Evolutionary conservation across 768 basidiomycete species (phyloP).

Genomic region (Termitomyces sp.): DNA sequence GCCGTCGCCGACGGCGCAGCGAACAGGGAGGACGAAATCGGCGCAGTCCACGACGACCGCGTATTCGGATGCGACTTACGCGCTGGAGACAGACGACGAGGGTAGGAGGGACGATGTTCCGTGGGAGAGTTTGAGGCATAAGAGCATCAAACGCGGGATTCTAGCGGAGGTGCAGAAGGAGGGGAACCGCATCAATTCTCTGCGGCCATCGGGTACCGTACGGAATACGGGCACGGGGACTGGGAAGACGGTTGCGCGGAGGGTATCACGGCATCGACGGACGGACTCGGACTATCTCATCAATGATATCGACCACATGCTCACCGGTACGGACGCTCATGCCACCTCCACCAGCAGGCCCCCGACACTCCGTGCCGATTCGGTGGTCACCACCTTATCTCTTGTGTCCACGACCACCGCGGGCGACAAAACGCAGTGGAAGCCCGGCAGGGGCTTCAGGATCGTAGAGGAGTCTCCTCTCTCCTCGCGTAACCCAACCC

Average conservation of each 20-base stretch:
- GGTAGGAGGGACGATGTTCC: constrained; percentile 19
- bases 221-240: not conserved
- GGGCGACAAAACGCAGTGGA: constrained; percentile 21
- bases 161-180: constrained; percentile 35
- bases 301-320: constrained; percentile 7
- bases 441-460: constrained; percentile 33
- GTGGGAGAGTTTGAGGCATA: constrained; percentile 42
- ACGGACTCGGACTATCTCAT: constrained; percentile 22
- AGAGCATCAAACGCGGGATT: constrained; percentile 47
- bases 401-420: constrained; percentile 12
- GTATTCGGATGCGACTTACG: constrained; percentile 5
- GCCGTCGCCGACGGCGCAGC: constrained; percentile 2
- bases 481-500: constrained; percentile 7
- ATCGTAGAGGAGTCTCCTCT: constrained; percentile 32
- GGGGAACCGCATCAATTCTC: constrained; percentile 25
- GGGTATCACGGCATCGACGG: constrained; percentile 15
- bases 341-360: not conserved
- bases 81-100: constrained; percentile 19
- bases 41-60: constrained; percentile 9
- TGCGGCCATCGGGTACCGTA: constrained; percentile 19
- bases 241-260: constrained; percentile 4
- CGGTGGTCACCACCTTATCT: constrained; percentile 9
- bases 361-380: constrained; percentile 5
- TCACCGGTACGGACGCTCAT: not conserved
- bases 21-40: constrained; percentile 9